phyloP scores from a whole-genome alignment of 2,329 filamentous ascomycete genomes.

The Aspergillus caelatus region DNA sequence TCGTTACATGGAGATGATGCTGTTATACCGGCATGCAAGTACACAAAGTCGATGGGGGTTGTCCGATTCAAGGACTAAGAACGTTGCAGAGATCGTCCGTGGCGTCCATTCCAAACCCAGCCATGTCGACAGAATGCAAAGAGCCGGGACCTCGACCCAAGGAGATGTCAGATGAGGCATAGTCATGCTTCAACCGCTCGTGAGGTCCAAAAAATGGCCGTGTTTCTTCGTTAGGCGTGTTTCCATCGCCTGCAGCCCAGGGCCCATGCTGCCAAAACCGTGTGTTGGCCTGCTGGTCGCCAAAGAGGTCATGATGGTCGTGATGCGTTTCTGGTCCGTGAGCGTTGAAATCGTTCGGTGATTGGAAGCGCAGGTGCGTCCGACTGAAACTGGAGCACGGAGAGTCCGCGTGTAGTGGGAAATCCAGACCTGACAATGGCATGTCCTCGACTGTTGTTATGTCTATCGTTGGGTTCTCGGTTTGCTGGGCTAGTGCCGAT shows the following conservation, averaged over 20 bases:
- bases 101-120: slow-evolving; percentile 45
- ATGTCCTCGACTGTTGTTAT: slow-evolving; percentile 45
- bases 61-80: slow-evolving; percentile 40
- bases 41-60: slow-evolving; percentile 15
- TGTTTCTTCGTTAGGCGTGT: slow-evolving; percentile 45
- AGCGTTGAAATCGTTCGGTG: slow-evolving; percentile 43
- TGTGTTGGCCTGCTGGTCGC: slow-evolving; percentile 48
- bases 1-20: slow-evolving; percentile 43
- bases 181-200: slow-evolving; percentile 47
- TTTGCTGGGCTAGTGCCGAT: slow-evolving; percentile 43
- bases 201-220: slow-evolving; percentile 49
- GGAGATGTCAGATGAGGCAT: slow-evolving; percentile 48
- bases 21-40: slow-evolving; percentile 33
- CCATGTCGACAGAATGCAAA: slow-evolving; percentile 49
- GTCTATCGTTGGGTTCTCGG: slow-evolving; percentile 45
- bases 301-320: slow-evolving; percentile 49
- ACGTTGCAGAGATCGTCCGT: slow-evolving; percentile 40
- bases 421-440: slow-evolving; percentile 39
- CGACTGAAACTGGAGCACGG: slow-evolving; percentile 47
- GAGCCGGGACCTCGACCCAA: slow-evolving; percentile 46
- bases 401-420: slow-evolving; percentile 45
- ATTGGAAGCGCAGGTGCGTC: slow-evolving; percentile 45
- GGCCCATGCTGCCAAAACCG: slow-evolving; percentile 49
- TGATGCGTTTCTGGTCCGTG: slow-evolving; percentile 40
- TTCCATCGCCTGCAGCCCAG: slow-evolving; percentile 46